Base-by-base conservation (phyloP, 106 monocot genomes). In the Alisma plantagoaquatica region DNA sequence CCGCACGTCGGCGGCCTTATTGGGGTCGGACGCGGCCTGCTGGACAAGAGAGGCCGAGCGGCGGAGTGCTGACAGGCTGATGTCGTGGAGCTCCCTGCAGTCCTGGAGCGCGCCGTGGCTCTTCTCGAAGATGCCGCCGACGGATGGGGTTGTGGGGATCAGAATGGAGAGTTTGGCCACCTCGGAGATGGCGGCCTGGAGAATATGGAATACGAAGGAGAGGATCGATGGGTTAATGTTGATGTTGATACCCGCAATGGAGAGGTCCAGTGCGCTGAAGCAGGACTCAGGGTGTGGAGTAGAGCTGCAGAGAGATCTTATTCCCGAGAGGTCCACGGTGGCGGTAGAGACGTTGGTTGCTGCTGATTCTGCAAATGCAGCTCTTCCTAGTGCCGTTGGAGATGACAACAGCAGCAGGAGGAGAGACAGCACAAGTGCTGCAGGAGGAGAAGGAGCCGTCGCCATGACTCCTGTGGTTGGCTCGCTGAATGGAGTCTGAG, bases 1-100 rank as follows among this genome's bases (percentile, higher is more conserved):
- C 79, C 16, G 83, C 83, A 2, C 83, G 67, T 64, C 89, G 21
- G 89, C 83, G 63, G 59, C 61, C 20, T 68, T 70, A 61, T 89
- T 83, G 24, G 89, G 76, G 46, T 83, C 53, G 6, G 89, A 75
- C 30, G 89, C 83, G 12, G 14, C 21, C 21, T 4, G 60, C 14
- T 48, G 32, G 63, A 83, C 26, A 46, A 76, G 38, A 10, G 56
- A 18, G 38, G 66, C 18, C 3, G 82, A 70, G 12, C 31, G 51
- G 8, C 33, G 19, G 17, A 83, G 77, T 42, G 70, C 77, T 42
- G 70, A 54, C 54, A 77, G n/a, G 61, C 70, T 73, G 57, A 73
- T 50, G 6, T 35, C 45, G 60, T 88, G 82, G 45, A 88, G 82
- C 15, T 88, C 82, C 10, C 38, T 31, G 75, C 87, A 88, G 76